Percentiles rank a stretch among this genome's conserved stretches.
Evolutionary conservation across 441 rosid genomes (phyloP).

Genomic region (Corymbia citriodora): DNA sequence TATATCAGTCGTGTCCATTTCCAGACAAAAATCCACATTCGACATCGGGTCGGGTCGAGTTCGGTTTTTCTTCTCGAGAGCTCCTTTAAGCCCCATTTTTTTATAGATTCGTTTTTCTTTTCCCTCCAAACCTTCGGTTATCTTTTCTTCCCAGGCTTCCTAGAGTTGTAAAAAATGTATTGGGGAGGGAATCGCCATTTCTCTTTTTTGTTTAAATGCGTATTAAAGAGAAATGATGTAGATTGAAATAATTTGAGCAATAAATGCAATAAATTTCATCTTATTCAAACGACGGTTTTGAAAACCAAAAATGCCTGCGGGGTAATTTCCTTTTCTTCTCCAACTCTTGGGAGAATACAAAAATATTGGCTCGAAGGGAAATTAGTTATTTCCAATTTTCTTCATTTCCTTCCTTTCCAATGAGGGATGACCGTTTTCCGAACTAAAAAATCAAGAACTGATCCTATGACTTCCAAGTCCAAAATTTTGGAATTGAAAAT

Average conservation of each 20-base stretch:
- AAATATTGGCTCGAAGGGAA: not conserved
- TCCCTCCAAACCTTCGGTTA: not conserved
- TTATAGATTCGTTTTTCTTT: not conserved
- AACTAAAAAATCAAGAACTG: accelerated
- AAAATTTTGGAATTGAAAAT: too few species aligned
- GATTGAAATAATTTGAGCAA: not conserved
- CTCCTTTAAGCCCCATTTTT: not conserved
- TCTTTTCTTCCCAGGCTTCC: not conserved
- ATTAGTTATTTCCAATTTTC: not conserved
- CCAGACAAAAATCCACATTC: not conserved
- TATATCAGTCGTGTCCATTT: not conserved
- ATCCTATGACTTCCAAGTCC: not conserved
- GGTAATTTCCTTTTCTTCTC: not conserved
- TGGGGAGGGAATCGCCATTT: not conserved
- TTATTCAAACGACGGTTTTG: not conserved
- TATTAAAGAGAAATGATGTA: not conserved
- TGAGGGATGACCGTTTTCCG: not conserved
- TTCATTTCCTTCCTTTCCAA: not conserved
- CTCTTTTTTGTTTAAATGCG: not conserved
- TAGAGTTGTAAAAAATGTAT: not conserved
- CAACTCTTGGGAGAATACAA: not conserved
- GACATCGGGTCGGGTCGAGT: not conserved
- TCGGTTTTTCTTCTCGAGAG: not conserved
- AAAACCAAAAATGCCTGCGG: not conserved
- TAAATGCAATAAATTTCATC: not conserved